A percentile compares a stretch with the other conserved stretches of the same genome.
phyloP scores from a whole-genome alignment of 2,329 filamentous ascomycete genomes.

The Trichoderma aggressivum region DNA sequence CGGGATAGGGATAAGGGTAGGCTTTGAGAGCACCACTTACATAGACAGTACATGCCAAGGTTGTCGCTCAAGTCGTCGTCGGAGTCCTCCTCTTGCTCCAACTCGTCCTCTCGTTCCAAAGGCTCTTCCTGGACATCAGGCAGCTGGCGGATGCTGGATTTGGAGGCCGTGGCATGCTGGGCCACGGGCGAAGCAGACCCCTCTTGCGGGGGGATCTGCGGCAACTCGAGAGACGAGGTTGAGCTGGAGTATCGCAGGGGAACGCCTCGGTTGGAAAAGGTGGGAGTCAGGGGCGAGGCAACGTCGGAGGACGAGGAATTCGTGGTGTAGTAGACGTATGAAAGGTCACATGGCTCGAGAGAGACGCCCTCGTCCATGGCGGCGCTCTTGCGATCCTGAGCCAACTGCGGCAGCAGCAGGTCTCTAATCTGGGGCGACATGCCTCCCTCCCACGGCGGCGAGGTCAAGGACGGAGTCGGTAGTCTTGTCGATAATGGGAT shows the following conservation, averaged over 20 bases:
- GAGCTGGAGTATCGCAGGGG: slow-evolving; percentile 70
- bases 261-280: slow-evolving; percentile 58
- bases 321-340: slow-evolving; percentile 43
- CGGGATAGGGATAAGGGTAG: not conserved
- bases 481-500: not conserved
- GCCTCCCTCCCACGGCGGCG: slow-evolving; percentile 18
- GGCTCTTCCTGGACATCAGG: slow-evolving; percentile 85
- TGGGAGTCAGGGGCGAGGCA: slow-evolving; percentile 67
- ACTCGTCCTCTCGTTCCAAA: slow-evolving; percentile 60
- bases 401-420: slow-evolving; percentile 51
- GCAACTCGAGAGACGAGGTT: slow-evolving; percentile 70
- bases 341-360: slow-evolving; percentile 34
- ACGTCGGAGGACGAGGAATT: slow-evolving; percentile 63
- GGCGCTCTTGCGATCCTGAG: slow-evolving; percentile 48
- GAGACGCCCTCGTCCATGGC: slow-evolving; percentile 40
- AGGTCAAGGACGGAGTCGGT: slow-evolving; percentile 3
- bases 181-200: slow-evolving; percentile 24
- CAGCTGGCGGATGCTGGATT: slow-evolving; percentile 63
- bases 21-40: slow-evolving; percentile 53
- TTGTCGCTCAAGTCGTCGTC: slow-evolving; percentile 30
- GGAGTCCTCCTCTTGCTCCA: slow-evolving; percentile 54
- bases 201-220: slow-evolving; percentile 47
- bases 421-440: slow-evolving; percentile 53
- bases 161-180: slow-evolving; percentile 44
- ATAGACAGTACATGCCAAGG: slow-evolving; percentile 63